Conservation (phyloP, 176 grass and related monocot genomes). For the Ampelocalamus luodianensis region DNA sequence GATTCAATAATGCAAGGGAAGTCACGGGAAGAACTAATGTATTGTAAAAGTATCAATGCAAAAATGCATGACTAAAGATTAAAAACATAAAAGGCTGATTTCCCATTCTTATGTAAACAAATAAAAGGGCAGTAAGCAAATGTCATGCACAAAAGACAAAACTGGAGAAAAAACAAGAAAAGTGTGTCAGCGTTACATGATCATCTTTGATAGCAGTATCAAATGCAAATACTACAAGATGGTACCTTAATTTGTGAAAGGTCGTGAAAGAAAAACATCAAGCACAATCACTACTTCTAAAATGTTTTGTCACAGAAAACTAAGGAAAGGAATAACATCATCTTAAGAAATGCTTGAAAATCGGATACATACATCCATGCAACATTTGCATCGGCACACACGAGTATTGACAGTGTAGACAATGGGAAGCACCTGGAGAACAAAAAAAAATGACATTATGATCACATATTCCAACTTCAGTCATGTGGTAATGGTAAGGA, state of each 20-base stretch:
- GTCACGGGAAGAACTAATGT: not conserved
- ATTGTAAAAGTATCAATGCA: not conserved
- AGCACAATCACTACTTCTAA: constrained; percentile 58
- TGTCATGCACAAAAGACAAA: not conserved
- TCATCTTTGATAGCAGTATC: no score
- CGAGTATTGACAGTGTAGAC: constrained; percentile 68
- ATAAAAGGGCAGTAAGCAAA: constrained; percentile 3
- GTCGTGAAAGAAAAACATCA: constrained; percentile 72
- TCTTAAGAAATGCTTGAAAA: constrained; percentile 30
- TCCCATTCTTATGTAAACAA: not conserved
- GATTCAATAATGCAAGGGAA: not conserved
- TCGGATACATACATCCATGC: constrained; percentile 2
- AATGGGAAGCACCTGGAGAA: constrained; percentile 77
- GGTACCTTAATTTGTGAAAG: no score
- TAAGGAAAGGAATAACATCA: constrained; percentile 42
- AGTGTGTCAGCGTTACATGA: no score
- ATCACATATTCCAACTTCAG: constrained; percentile 5
- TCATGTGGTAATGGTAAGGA: not conserved
- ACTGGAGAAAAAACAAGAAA: no score
- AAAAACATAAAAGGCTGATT: not conserved
- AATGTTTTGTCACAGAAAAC: constrained; percentile 98
- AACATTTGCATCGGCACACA: not conserved
- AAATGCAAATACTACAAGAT: no score
- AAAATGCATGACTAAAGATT: constrained; percentile 13
- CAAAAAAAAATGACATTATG: not conserved